Conservation (phyloP, 345 rosid species). For the Psidium friedrichsthalianum region DNA sequence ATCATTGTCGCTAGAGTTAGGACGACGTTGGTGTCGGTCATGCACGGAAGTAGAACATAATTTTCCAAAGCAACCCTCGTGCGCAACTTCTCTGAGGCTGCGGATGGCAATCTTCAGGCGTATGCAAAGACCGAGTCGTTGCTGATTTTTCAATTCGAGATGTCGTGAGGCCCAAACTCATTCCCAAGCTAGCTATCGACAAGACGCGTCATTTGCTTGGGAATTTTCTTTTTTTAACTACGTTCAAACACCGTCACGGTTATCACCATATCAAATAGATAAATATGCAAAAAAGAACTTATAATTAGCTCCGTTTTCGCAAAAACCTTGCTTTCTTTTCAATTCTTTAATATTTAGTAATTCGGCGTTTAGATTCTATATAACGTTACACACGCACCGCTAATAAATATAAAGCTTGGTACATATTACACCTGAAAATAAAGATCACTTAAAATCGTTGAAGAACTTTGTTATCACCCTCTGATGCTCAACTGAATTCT, state of each 20-base stretch:
- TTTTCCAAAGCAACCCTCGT: not conserved
- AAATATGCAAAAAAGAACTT: not conserved
- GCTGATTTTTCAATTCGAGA: not conserved
- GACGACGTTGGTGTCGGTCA: not conserved
- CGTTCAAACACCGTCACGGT: not conserved
- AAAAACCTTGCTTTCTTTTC: not conserved
- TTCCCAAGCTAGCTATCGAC: not conserved
- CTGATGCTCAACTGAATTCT: no score
- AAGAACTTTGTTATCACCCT: not conserved
- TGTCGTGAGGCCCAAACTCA: not conserved
- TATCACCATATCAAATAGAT: not conserved
- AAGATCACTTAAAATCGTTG: not conserved
- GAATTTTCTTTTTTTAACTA: not conserved
- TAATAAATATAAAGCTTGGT: not conserved
- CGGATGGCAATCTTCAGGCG: not conserved
- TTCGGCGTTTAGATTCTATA: not conserved
- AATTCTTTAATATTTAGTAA: not conserved
- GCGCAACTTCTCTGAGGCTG: not conserved
- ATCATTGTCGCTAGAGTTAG: not conserved
- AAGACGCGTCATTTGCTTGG: not conserved
- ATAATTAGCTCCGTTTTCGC: not conserved
- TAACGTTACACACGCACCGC: not conserved
- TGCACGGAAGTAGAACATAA: not conserved
- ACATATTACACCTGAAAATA: not conserved
- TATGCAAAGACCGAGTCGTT: not conserved